A percentile compares a stretch with the other conserved stretches of the same genome.
Conservation (phyloP, 2,329 filamentous ascomycete genomes). For the Pestalotiopsis sp. region DNA sequence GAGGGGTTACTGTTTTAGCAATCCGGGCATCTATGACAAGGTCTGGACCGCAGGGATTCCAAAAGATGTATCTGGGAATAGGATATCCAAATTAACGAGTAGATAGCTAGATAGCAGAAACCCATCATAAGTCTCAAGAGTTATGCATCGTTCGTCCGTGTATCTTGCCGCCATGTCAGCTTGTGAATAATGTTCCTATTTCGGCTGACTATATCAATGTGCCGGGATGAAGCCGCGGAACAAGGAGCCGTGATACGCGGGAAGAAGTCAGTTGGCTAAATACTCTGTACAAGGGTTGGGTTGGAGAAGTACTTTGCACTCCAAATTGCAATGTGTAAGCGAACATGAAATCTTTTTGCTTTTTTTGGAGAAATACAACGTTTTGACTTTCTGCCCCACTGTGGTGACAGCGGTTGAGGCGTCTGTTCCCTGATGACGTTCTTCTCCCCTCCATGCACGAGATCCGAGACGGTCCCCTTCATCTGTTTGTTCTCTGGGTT, state of each 20-base stretch:
- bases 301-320: not conserved
- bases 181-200: not conserved
- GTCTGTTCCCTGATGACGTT: not conserved
- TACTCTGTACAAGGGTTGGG: not conserved
- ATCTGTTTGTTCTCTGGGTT: not conserved
- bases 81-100: not conserved
- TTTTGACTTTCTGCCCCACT: not conserved
- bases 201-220: not conserved
- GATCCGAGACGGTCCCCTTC: not conserved
- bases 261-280: too few relatives aligned
- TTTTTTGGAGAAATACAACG: not conserved
- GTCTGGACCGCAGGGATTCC: too few relatives aligned
- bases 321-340: not conserved
- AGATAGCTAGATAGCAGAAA: not conserved
- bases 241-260: not conserved
- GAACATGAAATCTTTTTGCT: not conserved
- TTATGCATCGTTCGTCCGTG: too few relatives aligned
- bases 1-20: too few relatives aligned
- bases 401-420: not conserved
- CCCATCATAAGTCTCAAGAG: not conserved
- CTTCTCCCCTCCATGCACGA: not conserved
- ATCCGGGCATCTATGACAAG: too few relatives aligned
- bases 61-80: not conserved
- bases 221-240: not conserved
- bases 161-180: too few relatives aligned